These are phyloP conservation scores for Letharia lupina DNA, from an alignment of 495 filamentous ascomycete genomes.

Conservation along the genomic window DNA sequence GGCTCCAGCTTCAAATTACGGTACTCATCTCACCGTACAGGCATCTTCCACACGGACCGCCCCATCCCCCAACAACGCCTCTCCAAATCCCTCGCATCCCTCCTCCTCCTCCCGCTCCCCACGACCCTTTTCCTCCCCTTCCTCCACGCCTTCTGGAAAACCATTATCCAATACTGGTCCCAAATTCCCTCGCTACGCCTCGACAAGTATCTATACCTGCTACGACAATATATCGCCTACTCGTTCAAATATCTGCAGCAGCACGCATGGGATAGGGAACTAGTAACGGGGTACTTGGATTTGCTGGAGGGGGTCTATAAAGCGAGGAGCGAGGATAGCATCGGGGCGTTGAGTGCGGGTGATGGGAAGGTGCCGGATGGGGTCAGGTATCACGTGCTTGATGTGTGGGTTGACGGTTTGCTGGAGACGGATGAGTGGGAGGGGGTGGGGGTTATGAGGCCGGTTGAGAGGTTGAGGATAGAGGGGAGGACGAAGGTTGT, in stretches of 20 bases:
- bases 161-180: conserved; percentile 72
- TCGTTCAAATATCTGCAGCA: conserved; percentile 34
- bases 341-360: conserved; percentile 39
- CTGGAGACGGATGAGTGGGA: conserved; percentile 46
- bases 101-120: conserved; percentile 57
- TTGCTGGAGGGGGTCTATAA: conserved; percentile 22
- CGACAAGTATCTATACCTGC: conserved; percentile 86
- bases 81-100: conserved; percentile 67
- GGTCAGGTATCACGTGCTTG: conserved; percentile 75
- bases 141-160: conserved; percentile 79
- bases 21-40: conserved; percentile 27
- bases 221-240: conserved; percentile 65
- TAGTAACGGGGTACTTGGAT: conserved; percentile 30
- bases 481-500: conserved; percentile 64
- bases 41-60: conserved; percentile 89
- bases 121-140: conserved; percentile 55
- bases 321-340: conserved; percentile 29
- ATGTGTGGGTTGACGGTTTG: conserved; percentile 84
- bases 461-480: conserved; percentile 46
- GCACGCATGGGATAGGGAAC: conserved; percentile 28
- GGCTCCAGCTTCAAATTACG: neutral
- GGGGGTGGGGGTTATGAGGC: conserved; percentile 43
- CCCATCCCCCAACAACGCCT: conserved; percentile 80
- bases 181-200: conserved; percentile 77
- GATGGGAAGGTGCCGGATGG: conserved; percentile 62